Evolutionary conservation across 768 basidiomycete genomes (phyloP), one percentile per base, ranked within the genome.

Genomic region (Rhodotorula babjevae): DNA sequence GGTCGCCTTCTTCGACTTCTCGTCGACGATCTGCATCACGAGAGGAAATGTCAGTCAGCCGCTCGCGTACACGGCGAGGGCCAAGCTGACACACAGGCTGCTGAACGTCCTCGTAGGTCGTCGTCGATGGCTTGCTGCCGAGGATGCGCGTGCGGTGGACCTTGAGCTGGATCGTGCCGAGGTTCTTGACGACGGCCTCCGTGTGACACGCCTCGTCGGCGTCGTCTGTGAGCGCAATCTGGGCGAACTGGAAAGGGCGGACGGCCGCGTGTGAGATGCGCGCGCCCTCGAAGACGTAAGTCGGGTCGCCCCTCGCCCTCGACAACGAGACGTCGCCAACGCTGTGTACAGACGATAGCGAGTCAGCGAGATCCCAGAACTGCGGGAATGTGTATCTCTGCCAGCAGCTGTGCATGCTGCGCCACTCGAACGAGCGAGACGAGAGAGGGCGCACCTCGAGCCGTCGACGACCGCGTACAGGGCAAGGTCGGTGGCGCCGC

Each of bases 1-100:
- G 2, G 33, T n/a, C 2, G 69, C 69, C 55, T 71, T 71, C 53
- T 71, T 71, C 4, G 15, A 21, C 21, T 31, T 27, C 64, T 71
- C 69, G 55, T 71, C 61, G 10, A 71, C n/a, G 5, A 44, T 36
- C 50, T 46, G 27, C 12, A 15, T 5, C 36, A 36, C 36, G 36
- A 9, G 36, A 36, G 36, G 36, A 9, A 36, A 36, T 5, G 36
- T 36, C 36, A 36, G 36, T 36, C 14, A 46, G 44, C 42, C 29
- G 21, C 36, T 27, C 10, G 16, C 9, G 11, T 5, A 10, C 4
- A 12, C 16, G 7, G 36, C 1, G 40, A 25, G 12, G 25, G n/a
- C n/a, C 29, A 18, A 31, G 7, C 15, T 19, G 44, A 19, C 58
- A 40, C 23, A 53, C 36, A 2, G 46, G 40, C n/a, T 44, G 40